Evolutionary conservation across 1,284 basidiomycete genomes (phyloP).

Genomic region (Apiotrichum akiyoshidainum): DNA sequence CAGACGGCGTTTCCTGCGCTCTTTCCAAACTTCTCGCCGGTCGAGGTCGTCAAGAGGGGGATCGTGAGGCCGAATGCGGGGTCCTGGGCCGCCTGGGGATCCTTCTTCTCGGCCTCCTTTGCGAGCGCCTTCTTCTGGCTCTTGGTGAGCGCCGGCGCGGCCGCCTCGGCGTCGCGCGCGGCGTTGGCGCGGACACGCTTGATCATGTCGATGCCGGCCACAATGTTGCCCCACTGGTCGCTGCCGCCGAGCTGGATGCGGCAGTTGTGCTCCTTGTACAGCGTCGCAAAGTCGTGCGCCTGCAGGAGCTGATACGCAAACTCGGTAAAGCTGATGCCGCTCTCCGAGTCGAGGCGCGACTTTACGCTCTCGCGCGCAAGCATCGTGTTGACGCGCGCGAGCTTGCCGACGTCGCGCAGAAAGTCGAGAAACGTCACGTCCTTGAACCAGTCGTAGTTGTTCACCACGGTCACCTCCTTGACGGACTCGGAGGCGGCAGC

Average conservation of each 20-base stretch:
- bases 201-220: conserved; percentile 86
- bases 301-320: conserved; percentile 97
- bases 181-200: conserved; percentile 51
- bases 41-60: conserved; percentile 83
- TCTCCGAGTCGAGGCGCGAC: conserved; percentile 63
- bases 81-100: conserved; percentile 53
- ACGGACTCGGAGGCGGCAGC: background rate
- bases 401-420: conserved; percentile 72
- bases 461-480: conserved; percentile 57
- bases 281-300: conserved; percentile 86
- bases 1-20: conserved; percentile 94
- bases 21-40: conserved; percentile 96
- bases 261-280: conserved; percentile 66
- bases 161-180: conserved; percentile 16
- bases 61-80: conserved; percentile 84
- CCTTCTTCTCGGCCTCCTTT: conserved; percentile 12
- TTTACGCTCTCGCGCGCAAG: conserved; percentile 86
- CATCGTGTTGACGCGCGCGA: conserved; percentile 85
- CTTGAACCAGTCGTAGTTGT: conserved; percentile 83
- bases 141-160: background rate
- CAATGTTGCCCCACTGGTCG: conserved; percentile 99
- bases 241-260: conserved; percentile 90
- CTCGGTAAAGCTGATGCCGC: conserved; percentile 92
- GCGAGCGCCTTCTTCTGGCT: conserved; percentile 17
- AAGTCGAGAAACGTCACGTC: conserved; percentile 77